Base-by-base conservation (phyloP, 768 basidiomycete species). In the Boletus rubroflammeus region DNA sequence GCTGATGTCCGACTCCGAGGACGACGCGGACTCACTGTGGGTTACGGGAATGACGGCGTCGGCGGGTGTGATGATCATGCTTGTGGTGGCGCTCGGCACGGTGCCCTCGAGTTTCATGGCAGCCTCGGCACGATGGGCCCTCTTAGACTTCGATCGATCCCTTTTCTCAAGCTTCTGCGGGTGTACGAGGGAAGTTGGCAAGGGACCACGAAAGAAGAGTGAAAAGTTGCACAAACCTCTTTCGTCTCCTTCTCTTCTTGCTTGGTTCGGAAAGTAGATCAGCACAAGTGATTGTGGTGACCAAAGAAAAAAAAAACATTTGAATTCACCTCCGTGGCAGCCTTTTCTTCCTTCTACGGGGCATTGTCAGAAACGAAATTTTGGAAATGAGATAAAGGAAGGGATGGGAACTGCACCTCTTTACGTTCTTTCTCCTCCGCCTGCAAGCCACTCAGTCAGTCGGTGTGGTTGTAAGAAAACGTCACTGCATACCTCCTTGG, bases 341-440 rank as follows among this genome's bases (percentile, higher is more conserved):
- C 77, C 72, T 79, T 81, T 54, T 81, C 77, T 65, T 81, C 81
- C 58, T 76, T 81, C 69, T 72, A 41, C 6, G n/a, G 51, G 40
- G 25, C 14, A 11, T 26, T 42, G 51, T 65, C 42, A 62, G 51
- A 21, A 55, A 48, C 10, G 31, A 41, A 29, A 49, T 21, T n/a
- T n/a, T n/a, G 29, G 26, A 40, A 45, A 47, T 36, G 14, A 40
- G 32, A 28, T 28, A 43, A 34, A 52, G n/a, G 47, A 55, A 14
- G 14, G 32, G 44, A 56, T 41, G 47, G 47, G 31, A 21, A 50
- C 39, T 3, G 48, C 26, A 83, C 84, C 77, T 84, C 85, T 69
- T 84, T 84, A 65, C 80, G 77, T 54, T 75, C 80, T 61, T 74
- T 75, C 64, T 88, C 86, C 53, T 88, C 86, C 13, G 80, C 79